phyloP scores from a whole-genome alignment of 2,329 filamentous ascomycete species.

The Diaporthe ampelina region DNA sequence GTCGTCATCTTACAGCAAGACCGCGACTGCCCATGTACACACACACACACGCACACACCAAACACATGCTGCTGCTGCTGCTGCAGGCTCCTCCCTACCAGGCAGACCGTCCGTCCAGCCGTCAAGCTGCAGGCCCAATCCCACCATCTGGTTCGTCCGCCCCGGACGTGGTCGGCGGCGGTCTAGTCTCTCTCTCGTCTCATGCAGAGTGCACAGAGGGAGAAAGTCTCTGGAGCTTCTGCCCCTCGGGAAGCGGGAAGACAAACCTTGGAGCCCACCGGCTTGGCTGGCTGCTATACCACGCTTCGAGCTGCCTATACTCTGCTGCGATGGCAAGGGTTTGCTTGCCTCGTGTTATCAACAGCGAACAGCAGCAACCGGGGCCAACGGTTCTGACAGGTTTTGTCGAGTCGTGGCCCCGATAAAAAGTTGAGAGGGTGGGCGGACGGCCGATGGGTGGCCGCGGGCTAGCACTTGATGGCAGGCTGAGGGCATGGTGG shows the following conservation, averaged over 20 bases:
- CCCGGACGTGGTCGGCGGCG: background rate
- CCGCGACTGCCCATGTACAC: no score
- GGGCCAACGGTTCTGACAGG: background rate
- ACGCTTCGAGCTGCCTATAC: background rate
- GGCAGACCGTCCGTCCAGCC: background rate
- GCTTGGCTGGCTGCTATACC: constrained; percentile 22
- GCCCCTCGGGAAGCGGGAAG: constrained; percentile 29
- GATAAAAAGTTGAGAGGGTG: background rate
- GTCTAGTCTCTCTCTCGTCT: constrained; percentile 19
- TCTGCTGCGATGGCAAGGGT: constrained; percentile 2
- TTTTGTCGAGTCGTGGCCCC: constrained; percentile 16
- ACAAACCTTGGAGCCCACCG: constrained; percentile 29
- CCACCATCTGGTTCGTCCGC: constrained; percentile 26
- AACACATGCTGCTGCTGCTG: background rate
- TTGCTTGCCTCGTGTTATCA: constrained; percentile 20
- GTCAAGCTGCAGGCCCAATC: constrained; percentile 20
- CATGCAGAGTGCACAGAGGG: constrained; percentile 26
- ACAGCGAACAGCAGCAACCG: constrained; percentile 8
- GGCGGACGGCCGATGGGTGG: background rate
- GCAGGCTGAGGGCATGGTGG: constrained; percentile 11
- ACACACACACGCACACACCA: no score
- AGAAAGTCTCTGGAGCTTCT: background rate
- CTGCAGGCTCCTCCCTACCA: constrained; percentile 10
- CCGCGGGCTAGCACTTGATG: constrained; percentile 1
- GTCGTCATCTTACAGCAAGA: constrained; percentile 39